These are phyloP conservation scores for Penicillium canariense DNA, from an alignment of 495 filamentous ascomycete species.

Conservation along the genomic window DNA sequence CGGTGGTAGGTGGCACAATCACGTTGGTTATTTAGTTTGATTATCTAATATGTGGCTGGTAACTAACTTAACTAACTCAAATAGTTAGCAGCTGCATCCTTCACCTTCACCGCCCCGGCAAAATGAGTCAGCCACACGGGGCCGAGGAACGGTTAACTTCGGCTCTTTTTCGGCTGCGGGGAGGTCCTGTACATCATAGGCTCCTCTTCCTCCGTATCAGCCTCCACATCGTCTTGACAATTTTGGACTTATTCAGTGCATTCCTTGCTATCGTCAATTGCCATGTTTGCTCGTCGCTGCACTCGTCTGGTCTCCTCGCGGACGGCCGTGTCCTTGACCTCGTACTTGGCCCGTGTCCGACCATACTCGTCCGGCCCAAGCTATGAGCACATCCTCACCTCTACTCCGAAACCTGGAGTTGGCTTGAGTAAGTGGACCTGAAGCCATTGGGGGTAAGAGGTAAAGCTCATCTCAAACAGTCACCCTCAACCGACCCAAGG, in stretches of 20 bases:
- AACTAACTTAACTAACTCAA: no score
- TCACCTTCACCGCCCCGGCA: no score
- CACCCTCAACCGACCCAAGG: slow-evolving; percentile 92
- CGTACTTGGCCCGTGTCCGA: slow-evolving; percentile 47
- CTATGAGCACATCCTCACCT: slow-evolving; percentile 81
- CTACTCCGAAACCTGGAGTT: slow-evolving; percentile 81
- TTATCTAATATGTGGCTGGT: no score
- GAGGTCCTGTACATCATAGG: slow-evolving; percentile 25
- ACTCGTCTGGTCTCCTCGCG: slow-evolving; percentile 60
- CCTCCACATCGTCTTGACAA: background rate
- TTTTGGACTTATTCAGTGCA: background rate
- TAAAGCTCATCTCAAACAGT: slow-evolving; percentile 49
- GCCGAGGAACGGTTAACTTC: slow-evolving; percentile 37
- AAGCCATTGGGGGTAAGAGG: background rate
- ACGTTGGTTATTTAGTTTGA: no score
- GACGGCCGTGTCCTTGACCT: slow-evolving; percentile 45
- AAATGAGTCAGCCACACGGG: slow-evolving; percentile 22
- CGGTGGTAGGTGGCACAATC: slow-evolving; percentile 7
- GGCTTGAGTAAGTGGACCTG: slow-evolving; percentile 65
- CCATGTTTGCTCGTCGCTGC: slow-evolving; percentile 56
- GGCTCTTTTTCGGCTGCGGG: slow-evolving; percentile 30
- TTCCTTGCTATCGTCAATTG: slow-evolving; percentile 3
- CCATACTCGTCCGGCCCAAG: slow-evolving; percentile 57
- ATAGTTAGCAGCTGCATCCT: no score
- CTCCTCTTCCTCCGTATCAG: background rate